Evolutionary conservation across 2,329 filamentous ascomycete genomes (phyloP).

Genomic region (Eurotiales sp.): DNA sequence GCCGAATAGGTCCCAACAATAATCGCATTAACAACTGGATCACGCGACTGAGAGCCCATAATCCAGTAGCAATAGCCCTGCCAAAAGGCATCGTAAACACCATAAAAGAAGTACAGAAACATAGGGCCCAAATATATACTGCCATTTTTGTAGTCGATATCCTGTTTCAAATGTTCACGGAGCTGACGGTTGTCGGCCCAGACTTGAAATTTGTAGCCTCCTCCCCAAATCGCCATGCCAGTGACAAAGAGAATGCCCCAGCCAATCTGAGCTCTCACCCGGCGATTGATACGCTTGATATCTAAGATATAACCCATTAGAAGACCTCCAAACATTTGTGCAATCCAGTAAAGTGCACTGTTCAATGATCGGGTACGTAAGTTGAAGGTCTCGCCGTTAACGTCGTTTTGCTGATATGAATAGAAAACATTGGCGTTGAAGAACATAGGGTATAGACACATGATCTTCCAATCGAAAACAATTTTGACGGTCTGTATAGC

Average conservation of each 20-base stretch:
- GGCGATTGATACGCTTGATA: constrained; percentile 40
- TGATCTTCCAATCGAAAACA: constrained; percentile 43
- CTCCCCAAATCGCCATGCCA: constrained; percentile 55
- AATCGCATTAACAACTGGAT: constrained; percentile 38
- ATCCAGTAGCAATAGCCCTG: constrained; percentile 63
- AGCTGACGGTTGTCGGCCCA: constrained; percentile 48
- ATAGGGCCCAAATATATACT: constrained; percentile 58
- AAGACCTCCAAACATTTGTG: constrained; percentile 50
- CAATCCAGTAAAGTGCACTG: constrained; percentile 50
- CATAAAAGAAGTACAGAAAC: constrained; percentile 68
- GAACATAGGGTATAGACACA: constrained; percentile 52
- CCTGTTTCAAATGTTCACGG: constrained; percentile 39
- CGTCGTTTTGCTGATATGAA: constrained; percentile 51
- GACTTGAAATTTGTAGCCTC: constrained; percentile 63
- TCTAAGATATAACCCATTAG: constrained; percentile 39
- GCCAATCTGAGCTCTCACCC: constrained; percentile 45
- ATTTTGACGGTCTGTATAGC: constrained; percentile 35
- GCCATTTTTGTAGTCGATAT: constrained; percentile 48
- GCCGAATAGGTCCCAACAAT: constrained; percentile 48
- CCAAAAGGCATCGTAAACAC: constrained; percentile 65
- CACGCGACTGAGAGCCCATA: constrained; percentile 46
- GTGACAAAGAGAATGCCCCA: constrained; percentile 47
- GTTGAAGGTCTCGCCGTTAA: constrained; percentile 52
- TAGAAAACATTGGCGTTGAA: constrained; percentile 54
- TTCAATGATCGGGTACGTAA: constrained; percentile 52